Evolutionary conservation across 2,329 filamentous ascomycete species (phyloP).

Genomic region (Chaetomium sp.): DNA sequence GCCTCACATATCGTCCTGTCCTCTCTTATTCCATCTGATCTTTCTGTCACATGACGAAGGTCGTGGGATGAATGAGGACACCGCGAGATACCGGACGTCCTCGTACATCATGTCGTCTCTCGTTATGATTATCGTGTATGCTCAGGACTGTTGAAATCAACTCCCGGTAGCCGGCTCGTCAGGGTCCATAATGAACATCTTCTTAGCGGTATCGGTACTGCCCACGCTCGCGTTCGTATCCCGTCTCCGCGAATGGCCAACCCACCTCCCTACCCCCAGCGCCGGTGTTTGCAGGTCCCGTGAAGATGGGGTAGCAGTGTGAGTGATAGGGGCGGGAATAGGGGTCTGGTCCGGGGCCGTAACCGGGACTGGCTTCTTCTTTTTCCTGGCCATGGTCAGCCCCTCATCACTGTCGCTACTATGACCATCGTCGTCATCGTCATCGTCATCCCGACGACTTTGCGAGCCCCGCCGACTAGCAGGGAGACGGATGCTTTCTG

Average conservation of each 20-base stretch:
- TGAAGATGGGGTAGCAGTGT: background rate
- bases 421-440: conserved; percentile 40
- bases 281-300: conserved; percentile 19
- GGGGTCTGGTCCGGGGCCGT: background rate
- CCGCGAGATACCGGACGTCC: too few species aligned
- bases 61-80: too few species aligned
- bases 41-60: too few species aligned
- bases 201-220: conserved; percentile 60
- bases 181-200: conserved; percentile 35
- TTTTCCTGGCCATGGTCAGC: conserved; percentile 47
- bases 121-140: background rate
- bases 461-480: background rate
- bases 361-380: conserved; percentile 30
- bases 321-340: too few species aligned
- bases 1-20: too few species aligned
- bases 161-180: conserved; percentile 13
- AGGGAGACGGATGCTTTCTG: background rate
- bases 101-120: too few species aligned
- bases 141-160: background rate
- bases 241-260: conserved; percentile 40
- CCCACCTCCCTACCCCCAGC: conserved; percentile 25
- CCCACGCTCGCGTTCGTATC: conserved; percentile 56
- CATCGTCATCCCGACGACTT: conserved; percentile 18
- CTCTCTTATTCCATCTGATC: too few species aligned
- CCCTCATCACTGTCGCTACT: conserved; percentile 48